Percentiles rank a stretch among this genome's conserved stretches.
phyloP scores from a whole-genome alignment of 2,329 filamentous ascomycete genomes.

The Elsinoe perseae region DNA sequence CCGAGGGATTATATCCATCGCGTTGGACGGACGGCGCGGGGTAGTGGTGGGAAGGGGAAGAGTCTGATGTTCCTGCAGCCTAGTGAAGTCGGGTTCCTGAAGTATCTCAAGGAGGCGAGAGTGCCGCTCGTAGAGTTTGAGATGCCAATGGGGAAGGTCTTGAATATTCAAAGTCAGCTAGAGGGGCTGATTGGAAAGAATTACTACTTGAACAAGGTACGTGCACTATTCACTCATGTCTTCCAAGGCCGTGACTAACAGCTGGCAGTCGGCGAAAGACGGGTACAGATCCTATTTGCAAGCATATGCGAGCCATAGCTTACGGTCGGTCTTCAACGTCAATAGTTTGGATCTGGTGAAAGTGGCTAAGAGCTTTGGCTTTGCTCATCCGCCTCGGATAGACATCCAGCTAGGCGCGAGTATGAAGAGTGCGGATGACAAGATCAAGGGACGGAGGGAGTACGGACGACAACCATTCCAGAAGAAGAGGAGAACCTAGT shows the following conservation, averaged over 20 bases:
- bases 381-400: slow-evolving; percentile 66
- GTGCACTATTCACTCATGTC: slow-evolving; percentile 19
- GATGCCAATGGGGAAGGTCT: slow-evolving; percentile 83
- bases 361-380: slow-evolving; percentile 78
- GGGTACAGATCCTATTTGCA: slow-evolving; percentile 87
- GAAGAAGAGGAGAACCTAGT: slow-evolving; percentile 19
- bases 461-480: slow-evolving; percentile 76
- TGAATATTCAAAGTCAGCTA: slow-evolving; percentile 70
- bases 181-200: slow-evolving; percentile 93
- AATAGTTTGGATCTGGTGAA: slow-evolving; percentile 75
- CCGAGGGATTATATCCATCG: slow-evolving; percentile 82
- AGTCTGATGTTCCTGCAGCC: slow-evolving; percentile 92
- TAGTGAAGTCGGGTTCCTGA: slow-evolving; percentile 83
- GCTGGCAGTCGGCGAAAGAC: slow-evolving; percentile 53
- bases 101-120: slow-evolving; percentile 80
- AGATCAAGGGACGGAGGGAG: slow-evolving; percentile 53
- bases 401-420: slow-evolving; percentile 72
- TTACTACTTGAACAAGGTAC: slow-evolving; percentile 87
- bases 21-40: slow-evolving; percentile 87
- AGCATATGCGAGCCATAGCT: slow-evolving; percentile 80
- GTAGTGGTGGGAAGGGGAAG: slow-evolving; percentile 72
- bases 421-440: slow-evolving; percentile 66
- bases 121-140: slow-evolving; percentile 96
- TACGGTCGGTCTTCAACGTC: slow-evolving; percentile 78
- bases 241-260: slow-evolving; percentile 6